Base-by-base conservation (phyloP, 805 yeast species). In the Cyberlindnera americana region DNA sequence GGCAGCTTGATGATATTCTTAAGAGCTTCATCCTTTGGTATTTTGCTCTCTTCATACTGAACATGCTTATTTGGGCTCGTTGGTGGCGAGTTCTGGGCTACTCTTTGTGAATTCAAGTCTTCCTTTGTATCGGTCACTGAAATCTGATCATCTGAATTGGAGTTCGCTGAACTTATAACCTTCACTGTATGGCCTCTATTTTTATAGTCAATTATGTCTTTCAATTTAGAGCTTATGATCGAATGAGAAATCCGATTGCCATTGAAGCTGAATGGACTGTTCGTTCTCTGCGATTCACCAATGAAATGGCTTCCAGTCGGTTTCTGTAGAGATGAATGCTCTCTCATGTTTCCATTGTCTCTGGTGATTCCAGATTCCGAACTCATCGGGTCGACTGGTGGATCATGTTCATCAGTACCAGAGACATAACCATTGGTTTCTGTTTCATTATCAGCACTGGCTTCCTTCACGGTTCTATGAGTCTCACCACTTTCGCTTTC, bases 31-130 rank as follows among this genome's bases (percentile, higher is more conserved):
- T 46, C 41, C 37, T 46, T 44, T 0, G 36, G 31, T 17, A 22
- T 14, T 14, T 34, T 29, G 5, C 22, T 30, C 14, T 31, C 45
- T 5, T 19, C 29, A 11, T 36, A 29, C 19, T 33, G 36, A 3
- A 32, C 14, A 9, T 13, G 28, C 29, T 33, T 41, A 5, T 35
- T 26, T 6, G 58, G 56, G 19, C 39, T 33, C 8, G 43, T 35
- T 6, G 59, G 59, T 12, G 54, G 59, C 10, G 56, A 40, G 33
- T 54, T 41, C 28, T 31, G 22, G 14, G 54, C 36, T 38, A 47
- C 40, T 36, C 45, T 37, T 37, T 48, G 41, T 9, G 35, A 17
- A 36, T 19, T 15, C 30, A 17, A 38, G n/a, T n/a, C n/a, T 22
- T 41, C 50, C 2, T 15, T 12, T 21, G 23, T 21, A 21, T 21